Base-by-base conservation (phyloP, 352 stramenopile genomes). In the Globisporangium acanthophoron region DNA sequence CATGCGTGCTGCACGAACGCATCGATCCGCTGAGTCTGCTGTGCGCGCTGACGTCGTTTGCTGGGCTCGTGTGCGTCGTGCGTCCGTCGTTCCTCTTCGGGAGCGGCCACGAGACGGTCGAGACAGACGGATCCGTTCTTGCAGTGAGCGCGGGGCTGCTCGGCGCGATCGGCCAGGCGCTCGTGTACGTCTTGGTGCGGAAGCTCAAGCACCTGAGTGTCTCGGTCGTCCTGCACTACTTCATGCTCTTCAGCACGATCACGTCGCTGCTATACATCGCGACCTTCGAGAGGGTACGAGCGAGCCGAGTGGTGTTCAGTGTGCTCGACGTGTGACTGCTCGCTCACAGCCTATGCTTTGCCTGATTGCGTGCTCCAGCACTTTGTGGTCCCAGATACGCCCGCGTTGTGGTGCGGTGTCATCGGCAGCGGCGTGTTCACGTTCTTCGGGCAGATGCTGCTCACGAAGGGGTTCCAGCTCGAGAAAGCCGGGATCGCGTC, bases 401-500 rank as follows among this genome's bases (percentile, higher is more conserved):
- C 57, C 18, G 48, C 44, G 6, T 50, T 88, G 27, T 91, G 80
- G 80, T 27, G 62, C 9, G 58, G 67, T 13, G 58, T 89, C n/a
- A 33, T 90, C 24, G 75, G 73, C 51, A 78, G 64, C 20, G 85
- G 81, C 11, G n/a, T 83, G 21, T 80, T 90, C 59, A 89, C 80
- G 21, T 90, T 88, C 24, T 39, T 83, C 4, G 80, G 80, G 2
- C 81, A 92, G 49, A 45, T 90, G 52, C 69, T 87, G 40, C 67
- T 94, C 11, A 94, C 85, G 1, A 85, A 87, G 45, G 85, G 85
- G 6, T 92, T 94, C 53, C 85, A 94, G 63, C 68, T 90, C 6
- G 85, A 91, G 50, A 94, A 92, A 45, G 79, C 80, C n/a, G 82
- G 81, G 13, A 86, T 91, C 33, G 85, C 85, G 15, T 91, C 80